Evolutionary conservation across 2,329 filamentous ascomycete species (phyloP), one percentile per base, ranked within the genome.

Genomic region (Trichoderma sp.): DNA sequence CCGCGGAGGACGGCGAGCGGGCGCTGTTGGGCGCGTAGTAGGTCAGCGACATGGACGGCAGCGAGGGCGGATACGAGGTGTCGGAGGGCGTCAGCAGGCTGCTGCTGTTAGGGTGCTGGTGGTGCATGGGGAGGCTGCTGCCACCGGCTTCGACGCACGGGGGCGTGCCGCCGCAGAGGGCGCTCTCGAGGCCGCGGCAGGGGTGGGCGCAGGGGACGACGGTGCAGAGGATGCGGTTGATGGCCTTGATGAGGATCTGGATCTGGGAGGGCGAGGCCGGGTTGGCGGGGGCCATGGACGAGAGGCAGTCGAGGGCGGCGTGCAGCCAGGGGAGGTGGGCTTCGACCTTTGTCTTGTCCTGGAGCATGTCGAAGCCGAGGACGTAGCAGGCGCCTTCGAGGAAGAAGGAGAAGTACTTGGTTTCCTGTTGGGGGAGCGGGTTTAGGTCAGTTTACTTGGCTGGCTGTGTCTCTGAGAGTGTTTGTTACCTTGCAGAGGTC

Each of bases 211-310:
- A 34, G 34, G 59, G 59, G 26, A 30, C 41, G 48, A 62, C 59
- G 19, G 59, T 62, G 50, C 39, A 62, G 48, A 62, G 26, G 59
- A 62, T 62, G 50, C 59, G 59, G 26, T 62, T 62, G 50, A 62
- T 54, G 50, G 39, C 59, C 28, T 62, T 62, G 59, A 62, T 62
- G 26, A 62, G 59, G 41, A 62, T 47, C 59, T 54, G 41, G n/a
- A 19, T 54, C 21, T 62, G 59, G 17, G 48, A 45, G 0, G 59
- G 50, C 1, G 59, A 62, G 6, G 59, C n/a, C 7, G 45, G 39
- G 26, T 62, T 62, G 14, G 34, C 15, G 3, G 59, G 59, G 45
- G 50, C 30, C 59, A 62, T 62, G n/a, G 39, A 45, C n/a, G 48
- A 54, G 3, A 62, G 59, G n/a, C 59, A 62, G 26, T 62, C 59